phyloP scores from a whole-genome alignment of 305 asterid genomes.

The Solanum hybrid region DNA sequence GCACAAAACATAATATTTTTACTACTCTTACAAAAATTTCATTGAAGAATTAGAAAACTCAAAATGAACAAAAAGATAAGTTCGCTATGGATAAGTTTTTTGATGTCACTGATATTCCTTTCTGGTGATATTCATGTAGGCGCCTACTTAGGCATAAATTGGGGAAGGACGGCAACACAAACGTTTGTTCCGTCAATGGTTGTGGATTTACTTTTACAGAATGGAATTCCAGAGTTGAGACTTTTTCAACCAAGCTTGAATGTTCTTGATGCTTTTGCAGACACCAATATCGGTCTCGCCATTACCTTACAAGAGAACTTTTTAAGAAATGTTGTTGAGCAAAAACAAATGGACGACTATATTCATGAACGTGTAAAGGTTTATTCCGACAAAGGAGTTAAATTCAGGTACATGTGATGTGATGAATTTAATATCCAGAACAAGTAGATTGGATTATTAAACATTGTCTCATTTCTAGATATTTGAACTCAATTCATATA shows the following conservation, averaged over 20 bases:
- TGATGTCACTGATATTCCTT: background rate
- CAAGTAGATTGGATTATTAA: background rate
- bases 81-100: background rate
- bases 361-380: background rate
- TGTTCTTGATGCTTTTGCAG: slow-evolving; percentile 23
- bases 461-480: background rate
- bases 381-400: background rate
- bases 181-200: slow-evolving; percentile 42
- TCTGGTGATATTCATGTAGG: background rate
- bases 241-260: slow-evolving; percentile 15
- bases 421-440: background rate
- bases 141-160: slow-evolving; percentile 20
- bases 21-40: background rate
- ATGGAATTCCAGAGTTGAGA: slow-evolving; percentile 19
- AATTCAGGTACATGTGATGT: background rate
- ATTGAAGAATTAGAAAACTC: background rate
- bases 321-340: background rate
- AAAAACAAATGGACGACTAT: background rate
- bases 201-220: slow-evolving; percentile 39
- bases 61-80: background rate
- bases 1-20: background rate
- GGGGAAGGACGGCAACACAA: slow-evolving; percentile 34
- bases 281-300: slow-evolving; percentile 7
- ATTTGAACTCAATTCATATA: background rate
- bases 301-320: slow-evolving; percentile 15